Base-by-base conservation (phyloP, 768 basidiomycete genomes). In the Calocera cornea region DNA sequence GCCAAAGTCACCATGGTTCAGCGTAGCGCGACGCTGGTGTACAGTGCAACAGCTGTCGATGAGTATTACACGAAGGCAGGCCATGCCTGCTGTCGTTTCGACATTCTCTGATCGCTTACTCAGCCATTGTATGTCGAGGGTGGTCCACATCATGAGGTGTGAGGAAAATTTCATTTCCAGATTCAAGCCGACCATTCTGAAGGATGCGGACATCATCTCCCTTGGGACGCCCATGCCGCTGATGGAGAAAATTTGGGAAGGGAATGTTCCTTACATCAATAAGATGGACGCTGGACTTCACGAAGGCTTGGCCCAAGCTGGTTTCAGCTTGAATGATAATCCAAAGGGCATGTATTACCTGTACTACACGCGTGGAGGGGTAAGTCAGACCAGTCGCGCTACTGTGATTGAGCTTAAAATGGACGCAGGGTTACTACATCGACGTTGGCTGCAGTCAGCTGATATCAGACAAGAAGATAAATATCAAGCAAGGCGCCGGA, bases 1-100 rank as follows among this genome's bases (percentile, higher is more conserved):
- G 63, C 63, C 22, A 40, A 63, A n/a, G 64, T 68, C 5, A 68
- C 67, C 24, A 68, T 68, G 67, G 40, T 68, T 38, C 67, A 68
- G 64, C 67, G 67, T 2, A 41, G 64, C 34, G 2, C 19, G 16
- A 68, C 67, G 31, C 65, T 64, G 33, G 67, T 68, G 1, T 19
- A 47, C 44, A 47, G 44, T 47, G 16, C 44, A 7, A 19, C 44
- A 7, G 44, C 44, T 19, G 44, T 47, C 44, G 19, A 17, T 19
- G 44, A 7, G 8, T 47, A 47, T 19, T 47, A 47, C 19, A 19
- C 24, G 19, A 47, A 47, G 24, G 44, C 19, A 47, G 5, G 44
- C 8, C 5, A 47, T 47, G 19, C 36, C 36, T 47, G 44, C 7
- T 47, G 44, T 47, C 16, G 8, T 7, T 19, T 7, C 19, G 5